Conservation (phyloP, 306 rosid genomes). For the Psophocarpus tetragonolobus region DNA sequence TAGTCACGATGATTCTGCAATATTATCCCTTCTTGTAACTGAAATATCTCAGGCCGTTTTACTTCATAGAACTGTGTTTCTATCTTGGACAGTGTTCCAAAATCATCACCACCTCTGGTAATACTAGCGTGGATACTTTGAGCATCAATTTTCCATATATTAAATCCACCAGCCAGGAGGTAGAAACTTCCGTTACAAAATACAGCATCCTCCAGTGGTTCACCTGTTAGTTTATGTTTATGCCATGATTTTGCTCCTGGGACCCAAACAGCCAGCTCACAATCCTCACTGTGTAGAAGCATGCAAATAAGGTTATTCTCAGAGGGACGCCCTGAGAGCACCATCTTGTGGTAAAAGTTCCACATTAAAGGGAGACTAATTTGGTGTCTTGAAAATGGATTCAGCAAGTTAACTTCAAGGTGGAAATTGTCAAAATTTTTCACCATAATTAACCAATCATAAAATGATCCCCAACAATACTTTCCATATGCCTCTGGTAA, state of each 20-base stretch:
- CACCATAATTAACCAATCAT: constrained; percentile 63
- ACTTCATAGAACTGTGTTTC: constrained; percentile 45
- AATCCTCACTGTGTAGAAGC: constrained; percentile 50
- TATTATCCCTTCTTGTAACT: background rate
- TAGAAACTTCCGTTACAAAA: constrained; percentile 59
- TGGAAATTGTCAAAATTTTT: constrained; percentile 36
- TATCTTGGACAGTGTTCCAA: constrained; percentile 28
- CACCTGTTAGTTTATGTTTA: constrained; percentile 45
- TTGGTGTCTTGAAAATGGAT: constrained; percentile 53
- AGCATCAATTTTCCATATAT: constrained; percentile 44
- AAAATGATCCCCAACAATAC: constrained; percentile 69
- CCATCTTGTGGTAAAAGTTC: constrained; percentile 70
- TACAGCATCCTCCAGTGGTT: constrained; percentile 63
- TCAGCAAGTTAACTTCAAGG: constrained; percentile 50
- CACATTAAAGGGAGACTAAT: constrained; percentile 51
- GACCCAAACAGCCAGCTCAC: constrained; percentile 53
- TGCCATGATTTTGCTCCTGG: constrained; percentile 49
- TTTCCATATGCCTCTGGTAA: constrained; percentile 46
- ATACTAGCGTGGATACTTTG: constrained; percentile 26
- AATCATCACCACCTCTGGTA: constrained; percentile 6
- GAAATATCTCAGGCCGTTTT: constrained; percentile 32
- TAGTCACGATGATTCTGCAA: background rate
- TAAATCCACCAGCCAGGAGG: constrained; percentile 49
- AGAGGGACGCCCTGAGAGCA: constrained; percentile 50
- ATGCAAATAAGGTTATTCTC: constrained; percentile 47